Conservation (phyloP, 1,139 yeast genomes). For the Hansenula sp. region DNA sequence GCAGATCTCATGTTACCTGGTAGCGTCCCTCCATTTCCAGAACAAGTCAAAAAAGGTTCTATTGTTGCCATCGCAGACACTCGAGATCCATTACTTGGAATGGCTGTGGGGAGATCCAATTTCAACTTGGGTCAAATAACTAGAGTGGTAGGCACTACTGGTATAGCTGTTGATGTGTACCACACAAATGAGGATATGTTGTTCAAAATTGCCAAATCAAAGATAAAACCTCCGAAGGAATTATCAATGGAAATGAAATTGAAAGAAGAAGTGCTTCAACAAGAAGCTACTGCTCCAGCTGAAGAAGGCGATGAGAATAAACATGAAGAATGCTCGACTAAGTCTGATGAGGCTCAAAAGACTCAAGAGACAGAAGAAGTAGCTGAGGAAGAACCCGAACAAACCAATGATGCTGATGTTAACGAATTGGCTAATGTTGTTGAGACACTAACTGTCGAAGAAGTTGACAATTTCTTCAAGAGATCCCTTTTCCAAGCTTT, state of each 20-base stretch:
- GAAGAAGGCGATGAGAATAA: no score
- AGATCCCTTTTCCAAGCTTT: constrained; percentile 69
- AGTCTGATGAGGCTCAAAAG: constrained; percentile 6
- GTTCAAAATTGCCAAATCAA: constrained; percentile 39
- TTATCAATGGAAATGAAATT: constrained; percentile 28
- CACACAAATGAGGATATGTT: constrained; percentile 57
- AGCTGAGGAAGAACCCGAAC: constrained; percentile 4
- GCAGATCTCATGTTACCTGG: constrained; percentile 95
- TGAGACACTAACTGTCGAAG: constrained; percentile 50
- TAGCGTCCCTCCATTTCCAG: constrained; percentile 72
- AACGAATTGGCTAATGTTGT: constrained; percentile 27
- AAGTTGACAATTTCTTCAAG: constrained; percentile 74
- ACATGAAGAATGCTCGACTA: no score
- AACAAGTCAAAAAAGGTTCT: constrained; percentile 37
- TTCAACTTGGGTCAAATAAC: constrained; percentile 44
- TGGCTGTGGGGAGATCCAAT: constrained; percentile 72
- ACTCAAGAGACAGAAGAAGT: constrained; percentile 1
- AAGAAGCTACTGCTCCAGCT: constrained; percentile 14
- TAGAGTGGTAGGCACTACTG: constrained; percentile 50
- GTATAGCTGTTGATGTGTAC: constrained; percentile 62
- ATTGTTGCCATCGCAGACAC: constrained; percentile 72
- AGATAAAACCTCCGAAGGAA: constrained; percentile 38
- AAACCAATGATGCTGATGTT: constrained; percentile 5
- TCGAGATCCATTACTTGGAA: constrained; percentile 56
- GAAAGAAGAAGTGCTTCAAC: constrained; percentile 16